Evolutionary conservation across 1,284 basidiomycete species (phyloP).

Genomic region (Cutaneotrichosporon dermatis): DNA sequence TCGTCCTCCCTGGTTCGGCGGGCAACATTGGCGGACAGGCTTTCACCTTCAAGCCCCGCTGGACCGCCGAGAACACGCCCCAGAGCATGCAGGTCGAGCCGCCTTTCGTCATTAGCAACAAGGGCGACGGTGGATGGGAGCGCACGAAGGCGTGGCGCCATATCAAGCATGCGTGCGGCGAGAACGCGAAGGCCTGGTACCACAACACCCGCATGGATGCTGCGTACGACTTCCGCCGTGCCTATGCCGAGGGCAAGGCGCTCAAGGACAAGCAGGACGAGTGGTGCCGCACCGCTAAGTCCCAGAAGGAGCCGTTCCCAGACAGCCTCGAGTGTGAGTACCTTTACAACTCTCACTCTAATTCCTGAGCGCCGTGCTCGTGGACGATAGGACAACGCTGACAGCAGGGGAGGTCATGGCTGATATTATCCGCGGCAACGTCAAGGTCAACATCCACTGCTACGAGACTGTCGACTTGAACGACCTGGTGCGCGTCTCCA

Average conservation of each 20-base stretch:
- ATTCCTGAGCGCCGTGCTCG: no score
- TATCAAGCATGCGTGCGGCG: constrained; percentile 52
- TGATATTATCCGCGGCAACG: constrained; percentile 66
- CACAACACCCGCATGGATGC: constrained; percentile 55
- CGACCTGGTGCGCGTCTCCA: constrained; percentile 57
- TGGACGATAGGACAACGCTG: background rate
- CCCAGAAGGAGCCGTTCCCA: constrained; percentile 58
- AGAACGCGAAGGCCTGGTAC: constrained; percentile 54
- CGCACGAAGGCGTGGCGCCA: constrained; percentile 43
- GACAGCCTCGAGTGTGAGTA: constrained; percentile 62
- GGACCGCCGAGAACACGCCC: constrained; percentile 47
- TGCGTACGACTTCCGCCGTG: constrained; percentile 57
- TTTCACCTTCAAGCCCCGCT: constrained; percentile 53
- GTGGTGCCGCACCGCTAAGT: constrained; percentile 59
- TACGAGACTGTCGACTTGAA: constrained; percentile 76
- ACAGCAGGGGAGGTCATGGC: constrained; percentile 64
- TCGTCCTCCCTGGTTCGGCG: constrained; percentile 51
- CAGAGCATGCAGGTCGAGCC: constrained; percentile 50
- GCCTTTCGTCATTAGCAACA: constrained; percentile 41
- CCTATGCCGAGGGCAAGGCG: constrained; percentile 67
- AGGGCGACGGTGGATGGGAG: constrained; percentile 29
- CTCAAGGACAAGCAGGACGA: constrained; percentile 67
- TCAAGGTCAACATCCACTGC: constrained; percentile 71
- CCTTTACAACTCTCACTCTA: no score
- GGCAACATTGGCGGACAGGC: constrained; percentile 50